Base-by-base conservation (phyloP, 352 stramenopile species). In the Globisporangium emineosum region DNA sequence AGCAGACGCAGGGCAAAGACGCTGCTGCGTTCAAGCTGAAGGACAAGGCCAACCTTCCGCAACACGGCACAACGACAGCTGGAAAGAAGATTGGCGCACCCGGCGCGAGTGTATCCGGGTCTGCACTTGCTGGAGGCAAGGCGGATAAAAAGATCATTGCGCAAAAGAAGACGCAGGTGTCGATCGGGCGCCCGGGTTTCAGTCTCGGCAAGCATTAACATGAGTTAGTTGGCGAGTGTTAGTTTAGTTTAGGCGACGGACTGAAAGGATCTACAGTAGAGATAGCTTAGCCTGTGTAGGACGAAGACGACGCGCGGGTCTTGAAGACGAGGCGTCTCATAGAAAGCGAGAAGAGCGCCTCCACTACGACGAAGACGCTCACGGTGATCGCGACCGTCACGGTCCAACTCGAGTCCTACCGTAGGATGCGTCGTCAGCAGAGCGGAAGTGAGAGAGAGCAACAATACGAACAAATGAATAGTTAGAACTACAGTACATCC, bases 181-280 rank as follows among this genome's bases (percentile, higher is more conserved):
- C 82, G 32, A 93, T 93, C 21, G 85, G 85, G 1, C 77, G 85
- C n/a, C 85, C 85, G 12, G 85, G 85, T 0, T 93, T 93, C 60
- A 93, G 83, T 49, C 78, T 93, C 40, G 83, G 83, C n/a, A 83
- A 81, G 45, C 81, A 74, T n/a, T 89, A n/a, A n/a, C n/a, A n/a
- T n/a, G n/a, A n/a, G n/a, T n/a, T n/a, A 86, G 66, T 32, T 17
- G n/a, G 6, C 30, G 35, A 19, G 40, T 27, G 50, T 32, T 29
- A 27, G 8, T 13, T 56, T 57, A 42, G 51, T 57, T 56, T 19
- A 45, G 37, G 15, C 4, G 13, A 45, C 8, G 13, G 37, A 45
- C 13, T 45, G 5, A 45, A 45, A 45, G 37, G 15, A 7, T 45
- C 37, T n/a, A 45, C 13, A 45, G 32, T n/a, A 61, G 55, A 17